Evolutionary conservation across 768 basidiomycete species (phyloP).

Genomic region (Agrocybe praecox): DNA sequence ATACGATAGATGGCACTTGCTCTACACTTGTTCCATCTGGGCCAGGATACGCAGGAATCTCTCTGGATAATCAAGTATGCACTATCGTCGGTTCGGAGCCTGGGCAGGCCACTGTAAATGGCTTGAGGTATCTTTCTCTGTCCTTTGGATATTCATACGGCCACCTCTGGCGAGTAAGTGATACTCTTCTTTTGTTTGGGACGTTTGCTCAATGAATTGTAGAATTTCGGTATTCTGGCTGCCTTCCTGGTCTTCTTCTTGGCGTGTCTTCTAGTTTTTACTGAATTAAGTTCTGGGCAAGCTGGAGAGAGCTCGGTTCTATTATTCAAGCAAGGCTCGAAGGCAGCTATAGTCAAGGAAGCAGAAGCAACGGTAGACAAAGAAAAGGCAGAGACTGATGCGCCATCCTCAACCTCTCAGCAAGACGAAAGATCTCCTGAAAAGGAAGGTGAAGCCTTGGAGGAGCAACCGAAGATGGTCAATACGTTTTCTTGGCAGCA

Average conservation of each 20-base stretch:
- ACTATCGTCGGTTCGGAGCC: conserved; percentile 65
- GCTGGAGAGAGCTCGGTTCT: conserved; percentile 42
- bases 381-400: conserved; percentile 27
- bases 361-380: conserved; percentile 31
- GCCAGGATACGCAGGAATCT: conserved; percentile 58
- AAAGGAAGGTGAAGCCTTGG: conserved; percentile 32
- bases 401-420: neutral
- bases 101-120: conserved; percentile 63
- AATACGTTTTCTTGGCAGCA: conserved; percentile 84
- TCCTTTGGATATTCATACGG: conserved; percentile 50
- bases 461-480: conserved; percentile 44
- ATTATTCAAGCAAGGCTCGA: conserved; percentile 67
- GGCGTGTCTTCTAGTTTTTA: conserved; percentile 54
- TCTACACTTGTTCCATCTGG: conserved; percentile 63
- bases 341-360: conserved; percentile 27
- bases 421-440: conserved; percentile 11
- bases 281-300: conserved; percentile 51
- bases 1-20: conserved; percentile 62
- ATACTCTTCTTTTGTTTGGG: neutral
- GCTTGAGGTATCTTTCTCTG: conserved; percentile 49
- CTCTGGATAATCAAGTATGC: conserved; percentile 74
- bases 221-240: conserved; percentile 72
- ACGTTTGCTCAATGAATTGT: neutral
- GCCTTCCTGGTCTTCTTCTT: conserved; percentile 69
- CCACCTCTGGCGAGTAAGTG: conserved; percentile 46